Base-by-base conservation (phyloP, 108 stramenopile species). In the Cyclotella sp. region DNA sequence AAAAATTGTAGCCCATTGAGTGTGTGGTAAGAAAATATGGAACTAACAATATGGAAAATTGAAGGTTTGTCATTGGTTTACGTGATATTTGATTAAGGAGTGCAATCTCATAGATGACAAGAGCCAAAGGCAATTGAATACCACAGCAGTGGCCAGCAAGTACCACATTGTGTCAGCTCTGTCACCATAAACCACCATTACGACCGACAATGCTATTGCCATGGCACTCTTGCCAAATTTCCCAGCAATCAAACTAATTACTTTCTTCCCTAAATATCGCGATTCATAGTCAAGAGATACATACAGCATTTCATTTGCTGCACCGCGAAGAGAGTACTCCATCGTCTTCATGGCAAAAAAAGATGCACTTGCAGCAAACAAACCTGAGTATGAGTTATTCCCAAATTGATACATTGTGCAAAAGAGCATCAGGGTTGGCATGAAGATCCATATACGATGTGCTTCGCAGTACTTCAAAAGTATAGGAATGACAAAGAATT, bases 261-360 rank as follows among this genome's bases (percentile, higher is more conserved):
- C 77, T 64, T 89, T 81, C 76, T 89, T 89, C 16, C 86, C 88
- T 14, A 89, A 34, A 63, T 85, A 89, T 45, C 86, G 62, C 9
- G 84, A 85, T 77, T 89, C 86, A 58, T 85, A 89, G 46, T 89
- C 88, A 12, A 89, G 51, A n/a, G 73, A 63, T 0, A 79, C 86
- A 73, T 85, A 89, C 55, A 88, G 60, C 82, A 86, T 82, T 73
- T 89, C 88, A 41, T 75, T 82, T 21, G 82, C 79, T 16, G 82
- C 75, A 0, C 84, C 81, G 27, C 88, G 75, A 1, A 89, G 42
- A 14, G 84, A 85, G 70, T 89, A 89, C 60, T 89, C 88, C 76
- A 86, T 72, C 8, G 85, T 86, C 45, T 89, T 89, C 47, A 86
- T 81, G 18, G 73, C 61, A 45, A 82, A 81, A 68, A 89, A 86